Base-by-base conservation (phyloP, 768 basidiomycete species). In the Harrya chromipes region DNA sequence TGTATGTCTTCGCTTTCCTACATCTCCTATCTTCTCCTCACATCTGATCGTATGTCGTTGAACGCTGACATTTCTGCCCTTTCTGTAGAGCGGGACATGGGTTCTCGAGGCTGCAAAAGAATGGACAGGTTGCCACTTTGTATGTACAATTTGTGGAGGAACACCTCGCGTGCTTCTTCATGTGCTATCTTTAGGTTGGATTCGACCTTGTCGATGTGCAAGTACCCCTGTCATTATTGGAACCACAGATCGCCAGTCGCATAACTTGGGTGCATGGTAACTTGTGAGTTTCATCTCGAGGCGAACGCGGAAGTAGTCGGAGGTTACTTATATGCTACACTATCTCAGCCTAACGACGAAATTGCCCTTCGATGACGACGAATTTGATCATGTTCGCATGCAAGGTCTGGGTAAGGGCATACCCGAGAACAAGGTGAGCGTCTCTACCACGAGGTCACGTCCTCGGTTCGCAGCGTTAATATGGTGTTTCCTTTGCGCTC, bases 321-420 rank as follows among this genome's bases (percentile, higher is more conserved):
- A 45, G 23, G 17, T 41, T 23, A 20, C 33, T 35, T 52, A 59
- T 38, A 31, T 19, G 11, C 16, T 4, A 20, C 37, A 4, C 38
- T 16, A 21, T 46, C 16, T 31, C 54, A 90, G 87, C 64, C 67
- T 90, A 57, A 86, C 87, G 40, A 87, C 81, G 11, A 85, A 76
- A 57, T 72, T 90, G 17, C 88, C 88, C 0, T 90, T 89, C 60
- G 86, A 89, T 14, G 88, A 90, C 47, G 86, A 90, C 52, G 81
- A 85, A 57, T 90, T 90, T 53, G 88, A 90, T 64, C 81, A 86
- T 63, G 81, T 90, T n/a, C 89, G 85, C 57, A 78, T 90, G 43
- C 75, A 79, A 51, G 70, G 72, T 43, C 78, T 89, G 50, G 79
- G 85, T 1, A 75, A 75, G 58, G 86, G 80, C 14, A 79, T 89